Base-by-base conservation (phyloP, 768 basidiomycete species). In the Amanita muscaria region DNA sequence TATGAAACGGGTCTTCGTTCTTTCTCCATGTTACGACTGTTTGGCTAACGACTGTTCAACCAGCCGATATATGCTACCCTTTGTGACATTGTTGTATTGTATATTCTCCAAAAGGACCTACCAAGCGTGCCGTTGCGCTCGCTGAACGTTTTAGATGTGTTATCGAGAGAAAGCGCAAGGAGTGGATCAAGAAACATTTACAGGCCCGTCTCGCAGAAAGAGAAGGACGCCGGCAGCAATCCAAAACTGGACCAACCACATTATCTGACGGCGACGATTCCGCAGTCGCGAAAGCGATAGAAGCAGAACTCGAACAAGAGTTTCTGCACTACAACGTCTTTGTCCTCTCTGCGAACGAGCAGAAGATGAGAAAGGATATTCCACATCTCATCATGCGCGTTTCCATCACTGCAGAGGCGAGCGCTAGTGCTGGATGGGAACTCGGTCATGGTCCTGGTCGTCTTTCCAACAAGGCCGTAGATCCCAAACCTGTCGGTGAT, bases 51-150 rank as follows among this genome's bases (percentile, higher is more conserved):
- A 29, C 6, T 6, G 27, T 12, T n/a, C n/a, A n/a, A n/a, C n/a
- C 53, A 88, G 88, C 79, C 86, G 34, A 84, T 92, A 46, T 89
- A 88, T 53, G 81, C 83, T 1, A 83, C 88, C 5, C 68, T 94
- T n/a, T 89, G 88, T 35, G 91, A 94, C 54, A 79, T 94, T 29
- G 81, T n/a, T n/a, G n/a, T n/a, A n/a, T 92, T 50, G 66, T 94
- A 21, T 93, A 92, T 62, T 89, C 87, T 11, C 87, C 87, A 6
- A 72, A 64, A 31, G 87, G 88, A 9, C 68, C 27, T 12, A 67
- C 69, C 2, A 66, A 69, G 6, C 68, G 72, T n/a, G 75, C 83
- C 0, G 55, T 79, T 33, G 64, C 71, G 18, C 69, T 86, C 25
- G 86, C 86, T 0, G 69, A 77, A 41, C 70, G 79, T 25, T 84